Percentiles rank a stretch among this genome's conserved stretches.
phyloP scores from a whole-genome alignment of 176 grass and related monocot species.

The Rhynchospora pubera region DNA sequence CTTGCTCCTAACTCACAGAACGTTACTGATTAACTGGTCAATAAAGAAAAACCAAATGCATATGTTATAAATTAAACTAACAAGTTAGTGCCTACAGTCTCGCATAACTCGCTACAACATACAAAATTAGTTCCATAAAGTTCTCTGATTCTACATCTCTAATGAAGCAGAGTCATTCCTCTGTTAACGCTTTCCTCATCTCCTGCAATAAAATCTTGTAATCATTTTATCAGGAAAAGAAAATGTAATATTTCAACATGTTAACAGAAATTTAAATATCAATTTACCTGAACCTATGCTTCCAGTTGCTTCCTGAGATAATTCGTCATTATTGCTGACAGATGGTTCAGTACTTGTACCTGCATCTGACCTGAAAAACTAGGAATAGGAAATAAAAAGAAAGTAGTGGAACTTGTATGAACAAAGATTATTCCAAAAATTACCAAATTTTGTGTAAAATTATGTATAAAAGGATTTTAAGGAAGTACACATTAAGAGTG shows the following conservation, averaged over 20 bases:
- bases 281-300: not conserved
- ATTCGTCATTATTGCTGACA: not conserved
- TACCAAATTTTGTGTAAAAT: not conserved
- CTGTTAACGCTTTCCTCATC: not conserved
- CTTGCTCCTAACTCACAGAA: not conserved
- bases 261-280: not conserved
- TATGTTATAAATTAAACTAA: not conserved
- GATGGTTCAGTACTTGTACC: not conserved
- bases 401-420: not conserved
- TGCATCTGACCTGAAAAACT: not conserved
- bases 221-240: not conserved
- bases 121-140: not conserved
- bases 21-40: not conserved
- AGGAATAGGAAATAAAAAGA: not conserved
- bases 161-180: not conserved
- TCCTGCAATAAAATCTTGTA: not conserved
- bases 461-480: not conserved
- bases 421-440: not conserved
- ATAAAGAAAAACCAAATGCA: not conserved
- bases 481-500: too few species aligned
- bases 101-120: not conserved
- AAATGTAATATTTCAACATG: not conserved
- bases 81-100: not conserved
- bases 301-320: not conserved
- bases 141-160: not conserved